These are phyloP conservation scores for Candida vartiovaarae DNA, from an alignment of 805 yeast genomes.

Conservation along the genomic window DNA sequence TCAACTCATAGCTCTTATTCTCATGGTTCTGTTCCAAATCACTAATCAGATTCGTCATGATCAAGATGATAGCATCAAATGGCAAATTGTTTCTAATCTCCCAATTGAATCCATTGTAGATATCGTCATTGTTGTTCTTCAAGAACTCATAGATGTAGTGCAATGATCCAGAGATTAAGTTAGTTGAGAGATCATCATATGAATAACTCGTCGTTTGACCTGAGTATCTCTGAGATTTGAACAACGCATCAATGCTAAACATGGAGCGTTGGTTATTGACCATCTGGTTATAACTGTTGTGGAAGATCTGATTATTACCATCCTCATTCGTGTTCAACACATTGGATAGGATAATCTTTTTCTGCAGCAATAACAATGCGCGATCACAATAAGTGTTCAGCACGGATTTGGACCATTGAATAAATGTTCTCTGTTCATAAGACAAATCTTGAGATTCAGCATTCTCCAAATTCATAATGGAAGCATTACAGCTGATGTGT, in stretches of 20 bases:
- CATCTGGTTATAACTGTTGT: slow-evolving; percentile 24
- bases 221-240: slow-evolving; percentile 8
- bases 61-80: slow-evolving; percentile 46
- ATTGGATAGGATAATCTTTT: slow-evolving; percentile 28
- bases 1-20: slow-evolving; percentile 22
- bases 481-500: slow-evolving; percentile 41
- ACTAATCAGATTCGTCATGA: slow-evolving; percentile 45
- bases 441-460: slow-evolving; percentile 31
- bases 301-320: slow-evolving; percentile 20
- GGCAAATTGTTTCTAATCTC: slow-evolving; percentile 55
- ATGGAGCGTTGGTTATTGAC: slow-evolving; percentile 21
- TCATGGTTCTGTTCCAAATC: slow-evolving; percentile 34
- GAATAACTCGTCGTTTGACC: slow-evolving; percentile 27
- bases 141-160: slow-evolving; percentile 51
- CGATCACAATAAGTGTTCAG: slow-evolving; percentile 49
- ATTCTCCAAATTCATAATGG: slow-evolving; percentile 36
- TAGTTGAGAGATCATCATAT: slow-evolving; percentile 44
- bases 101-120: slow-evolving; percentile 53
- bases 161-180: slow-evolving; percentile 47
- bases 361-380: slow-evolving; percentile 36
- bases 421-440: slow-evolving; percentile 31
- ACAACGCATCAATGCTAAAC: slow-evolving; percentile 19
- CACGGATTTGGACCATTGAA: slow-evolving; percentile 41
- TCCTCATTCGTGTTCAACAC: slow-evolving; percentile 22
- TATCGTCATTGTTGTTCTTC: slow-evolving; percentile 38